These are phyloP conservation scores for Aspergillus persii DNA, from an alignment of 2,329 filamentous ascomycete genomes.

Conservation along the genomic window DNA sequence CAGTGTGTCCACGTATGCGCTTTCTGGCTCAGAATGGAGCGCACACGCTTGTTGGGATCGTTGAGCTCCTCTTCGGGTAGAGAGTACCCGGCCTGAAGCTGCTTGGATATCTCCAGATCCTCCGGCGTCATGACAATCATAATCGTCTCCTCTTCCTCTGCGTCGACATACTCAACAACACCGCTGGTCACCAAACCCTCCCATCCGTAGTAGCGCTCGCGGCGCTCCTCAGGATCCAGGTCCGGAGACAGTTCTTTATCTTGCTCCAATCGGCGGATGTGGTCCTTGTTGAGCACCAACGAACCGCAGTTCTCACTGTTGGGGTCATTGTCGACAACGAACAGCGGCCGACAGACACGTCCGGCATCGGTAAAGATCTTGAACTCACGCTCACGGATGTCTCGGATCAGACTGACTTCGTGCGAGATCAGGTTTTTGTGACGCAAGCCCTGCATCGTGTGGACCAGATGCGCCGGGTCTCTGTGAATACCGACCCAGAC, in stretches of 20 bases:
- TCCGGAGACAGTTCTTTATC: slow-evolving; percentile 66
- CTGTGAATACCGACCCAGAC: slow-evolving; percentile 96
- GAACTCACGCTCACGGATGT: slow-evolving; percentile 96
- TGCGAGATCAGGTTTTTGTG: slow-evolving; percentile 80
- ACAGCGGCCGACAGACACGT: slow-evolving; percentile 88
- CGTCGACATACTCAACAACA: slow-evolving; percentile 93
- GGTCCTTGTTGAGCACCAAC: slow-evolving; percentile 79
- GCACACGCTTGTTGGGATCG: slow-evolving; percentile 82
- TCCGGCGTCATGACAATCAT: slow-evolving; percentile 99
- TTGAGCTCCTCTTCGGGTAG: slow-evolving; percentile 60
- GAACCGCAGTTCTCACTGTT: slow-evolving; percentile 72
- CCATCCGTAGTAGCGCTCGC: slow-evolving; percentile 74
- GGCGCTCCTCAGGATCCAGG: slow-evolving; percentile 57
- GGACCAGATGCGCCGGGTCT: slow-evolving; percentile 81
- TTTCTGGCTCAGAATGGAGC: slow-evolving; percentile 80
- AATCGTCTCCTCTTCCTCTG: slow-evolving; percentile 95
- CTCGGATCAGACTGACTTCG: slow-evolving; percentile 90
- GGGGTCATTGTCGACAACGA: slow-evolving; percentile 83
- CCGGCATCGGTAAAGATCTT: slow-evolving; percentile 98
- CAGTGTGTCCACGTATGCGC: slow-evolving; percentile 96
- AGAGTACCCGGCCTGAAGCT: slow-evolving; percentile 65
- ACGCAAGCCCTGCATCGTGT: slow-evolving; percentile 72
- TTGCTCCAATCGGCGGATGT: slow-evolving; percentile 72
- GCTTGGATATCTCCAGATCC: slow-evolving; percentile 76
- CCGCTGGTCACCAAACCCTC: slow-evolving; percentile 78